phyloP scores from a whole-genome alignment of 768 basidiomycete genomes.

The Pisolithus albus region DNA sequence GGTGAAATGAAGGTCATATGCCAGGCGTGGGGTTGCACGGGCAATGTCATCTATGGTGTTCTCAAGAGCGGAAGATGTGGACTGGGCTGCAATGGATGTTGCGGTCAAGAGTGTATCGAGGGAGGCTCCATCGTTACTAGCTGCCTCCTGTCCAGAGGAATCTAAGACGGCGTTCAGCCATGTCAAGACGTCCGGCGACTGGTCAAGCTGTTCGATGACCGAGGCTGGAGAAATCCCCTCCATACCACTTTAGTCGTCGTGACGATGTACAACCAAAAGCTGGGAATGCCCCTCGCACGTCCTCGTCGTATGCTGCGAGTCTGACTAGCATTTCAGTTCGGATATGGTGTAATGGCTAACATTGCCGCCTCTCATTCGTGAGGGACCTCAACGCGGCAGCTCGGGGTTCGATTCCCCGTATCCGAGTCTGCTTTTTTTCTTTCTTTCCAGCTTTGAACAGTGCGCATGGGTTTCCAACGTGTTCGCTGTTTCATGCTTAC shows the following conservation, averaged over 20 bases:
- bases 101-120: slow-evolving; percentile 69
- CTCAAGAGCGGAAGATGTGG: slow-evolving; percentile 83
- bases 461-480: background rate
- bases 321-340: slow-evolving; percentile 10
- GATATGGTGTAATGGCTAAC: slow-evolving; percentile 65
- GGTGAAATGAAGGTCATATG: slow-evolving; percentile 97
- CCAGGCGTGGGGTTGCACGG: slow-evolving; percentile 80
- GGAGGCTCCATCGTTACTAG: slow-evolving; percentile 62
- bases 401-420: slow-evolving; percentile 32
- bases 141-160: slow-evolving; percentile 9
- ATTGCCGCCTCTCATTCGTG: slow-evolving; percentile 51
- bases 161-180: slow-evolving; percentile 65
- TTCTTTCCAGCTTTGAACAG: too few relatives aligned
- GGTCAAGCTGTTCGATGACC: slow-evolving; percentile 48
- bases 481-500: background rate
- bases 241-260: slow-evolving; percentile 9
- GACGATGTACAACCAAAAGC: background rate
- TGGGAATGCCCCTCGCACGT: background rate
- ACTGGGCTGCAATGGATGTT: slow-evolving; percentile 83
- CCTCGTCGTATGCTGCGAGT: too few relatives aligned
- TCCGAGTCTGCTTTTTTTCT: slow-evolving; percentile 8
- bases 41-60: slow-evolving; percentile 90
- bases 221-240: slow-evolving; percentile 30
- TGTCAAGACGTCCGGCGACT: slow-evolving; percentile 53
- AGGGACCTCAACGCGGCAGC: slow-evolving; percentile 26